phyloP scores from a whole-genome alignment of 1,139 yeast species.

The Yamadazyma buinensis region DNA sequence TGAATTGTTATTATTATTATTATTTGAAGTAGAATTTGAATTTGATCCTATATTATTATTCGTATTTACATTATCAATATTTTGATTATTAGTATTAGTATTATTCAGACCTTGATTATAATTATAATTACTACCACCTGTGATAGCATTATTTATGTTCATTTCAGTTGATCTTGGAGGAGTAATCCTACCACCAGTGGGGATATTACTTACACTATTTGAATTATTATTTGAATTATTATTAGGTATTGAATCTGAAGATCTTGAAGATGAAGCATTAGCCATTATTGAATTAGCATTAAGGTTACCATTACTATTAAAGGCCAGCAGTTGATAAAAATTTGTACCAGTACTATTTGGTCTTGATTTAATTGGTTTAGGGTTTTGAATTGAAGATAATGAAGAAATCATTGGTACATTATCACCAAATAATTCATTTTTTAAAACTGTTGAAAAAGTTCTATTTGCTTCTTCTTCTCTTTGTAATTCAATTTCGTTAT shows the following conservation, averaged over 20 bases:
- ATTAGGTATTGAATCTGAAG: slow-evolving; percentile 12
- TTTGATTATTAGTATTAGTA: not conserved
- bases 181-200: slow-evolving; percentile 17
- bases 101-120: not conserved
- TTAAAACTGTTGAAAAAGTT: slow-evolving; percentile 80
- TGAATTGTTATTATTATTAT: slow-evolving; percentile 4
- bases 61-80: not conserved
- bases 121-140: slow-evolving; percentile 2
- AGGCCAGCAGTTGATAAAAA: slow-evolving; percentile 4
- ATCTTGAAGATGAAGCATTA: slow-evolving; percentile 11
- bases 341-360: slow-evolving; percentile 25
- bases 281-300: slow-evolving; percentile 2
- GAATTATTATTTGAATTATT: too few relatives aligned
- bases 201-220: too few relatives aligned
- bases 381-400: slow-evolving; percentile 9
- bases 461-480: slow-evolving; percentile 81
- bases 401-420: slow-evolving; percentile 57
- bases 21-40: not conserved
- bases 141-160: slow-evolving; percentile 5
- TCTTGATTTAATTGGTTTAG: slow-evolving; percentile 11
- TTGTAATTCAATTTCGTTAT: slow-evolving; percentile 63
- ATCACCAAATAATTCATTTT: slow-evolving; percentile 90
- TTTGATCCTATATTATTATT: not conserved
- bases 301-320: too few relatives aligned
- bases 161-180: slow-evolving; percentile 19